Conservation (phyloP, 768 basidiomycete genomes). For the Tricholoma saponaceum region DNA sequence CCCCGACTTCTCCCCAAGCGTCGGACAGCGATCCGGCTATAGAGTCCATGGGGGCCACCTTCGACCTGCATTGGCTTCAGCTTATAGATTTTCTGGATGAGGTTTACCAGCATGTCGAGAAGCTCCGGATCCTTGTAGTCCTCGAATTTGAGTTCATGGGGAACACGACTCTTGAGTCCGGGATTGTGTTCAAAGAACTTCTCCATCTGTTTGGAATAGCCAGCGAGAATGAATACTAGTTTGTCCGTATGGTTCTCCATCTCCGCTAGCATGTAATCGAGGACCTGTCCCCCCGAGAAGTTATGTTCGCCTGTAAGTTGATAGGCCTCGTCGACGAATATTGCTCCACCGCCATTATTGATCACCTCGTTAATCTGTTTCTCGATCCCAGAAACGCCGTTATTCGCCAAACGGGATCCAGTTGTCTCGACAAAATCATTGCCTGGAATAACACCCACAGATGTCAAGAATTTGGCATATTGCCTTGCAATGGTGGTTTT, state of each 20-base stretch:
- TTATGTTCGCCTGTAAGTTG: constrained; percentile 52
- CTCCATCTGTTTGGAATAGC: constrained; percentile 72
- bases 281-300: constrained; percentile 47
- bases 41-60: constrained; percentile 50
- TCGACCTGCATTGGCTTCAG: constrained; percentile 50
- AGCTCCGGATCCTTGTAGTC: constrained; percentile 61
- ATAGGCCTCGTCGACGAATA: constrained; percentile 74
- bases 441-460: constrained; percentile 49
- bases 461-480: constrained; percentile 60
- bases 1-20: constrained; percentile 58
- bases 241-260: constrained; percentile 69
- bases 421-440: constrained; percentile 57
- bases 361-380: constrained; percentile 44
- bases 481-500: constrained; percentile 67
- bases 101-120: constrained; percentile 46
- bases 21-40: constrained; percentile 49
- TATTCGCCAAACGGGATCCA: constrained; percentile 54
- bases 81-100: constrained; percentile 40
- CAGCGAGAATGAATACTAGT: constrained; percentile 66
- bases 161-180: constrained; percentile 62
- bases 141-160: constrained; percentile 50
- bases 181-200: constrained; percentile 76
- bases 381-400: constrained; percentile 51
- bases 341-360: constrained; percentile 53
- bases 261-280: constrained; percentile 68